phyloP scores from a whole-genome alignment of 2,329 filamentous ascomycete genomes.

The Myriosclerotinia duriaeana region DNA sequence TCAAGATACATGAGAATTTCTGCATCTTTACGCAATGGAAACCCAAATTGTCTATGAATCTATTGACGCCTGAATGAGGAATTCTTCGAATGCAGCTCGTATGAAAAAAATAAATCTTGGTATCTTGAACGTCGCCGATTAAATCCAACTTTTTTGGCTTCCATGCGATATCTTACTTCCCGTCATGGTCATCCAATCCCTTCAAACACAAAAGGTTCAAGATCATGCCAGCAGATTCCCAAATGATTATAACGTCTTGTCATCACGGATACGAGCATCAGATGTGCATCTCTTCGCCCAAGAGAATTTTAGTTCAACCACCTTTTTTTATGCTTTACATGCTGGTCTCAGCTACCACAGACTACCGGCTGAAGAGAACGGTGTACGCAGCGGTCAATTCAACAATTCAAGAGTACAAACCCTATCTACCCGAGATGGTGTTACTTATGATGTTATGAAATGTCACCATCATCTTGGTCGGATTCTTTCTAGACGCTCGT shows the following conservation, averaged over 20 bases:
- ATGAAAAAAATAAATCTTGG: slow-evolving; percentile 4
- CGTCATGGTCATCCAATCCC: slow-evolving; percentile 14
- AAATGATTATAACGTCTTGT: slow-evolving; percentile 25
- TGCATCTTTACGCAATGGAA: slow-evolving; percentile 12
- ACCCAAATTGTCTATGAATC: not conserved
- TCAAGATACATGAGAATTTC: not conserved
- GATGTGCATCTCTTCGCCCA: slow-evolving; percentile 13
- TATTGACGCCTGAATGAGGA: slow-evolving; percentile 12
- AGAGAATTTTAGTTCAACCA: slow-evolving; percentile 20
- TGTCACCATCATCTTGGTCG: slow-evolving; percentile 22
- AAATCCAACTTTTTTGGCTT: slow-evolving; percentile 11
- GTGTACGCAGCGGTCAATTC: slow-evolving; percentile 14
- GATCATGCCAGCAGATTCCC: slow-evolving; percentile 21
- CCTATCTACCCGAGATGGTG: slow-evolving; percentile 20
- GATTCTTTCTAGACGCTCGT: slow-evolving; percentile 22
- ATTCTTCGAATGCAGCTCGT: not conserved
- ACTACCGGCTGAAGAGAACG: not conserved
- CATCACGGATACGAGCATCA: slow-evolving; percentile 21
- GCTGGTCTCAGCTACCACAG: slow-evolving; percentile 15
- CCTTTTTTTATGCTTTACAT: slow-evolving; percentile 21
- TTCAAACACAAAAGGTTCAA: slow-evolving; percentile 17
- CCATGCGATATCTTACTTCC: slow-evolving; percentile 24
- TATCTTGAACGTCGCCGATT: slow-evolving; percentile 15
- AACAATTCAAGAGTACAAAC: not conserved
- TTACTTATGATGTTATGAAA: slow-evolving; percentile 13